A percentile compares a stretch with the other conserved stretches of the same genome.
Evolutionary conservation across 331 rosid genomes (phyloP).

Genomic region (Cydonia oblonga): DNA sequence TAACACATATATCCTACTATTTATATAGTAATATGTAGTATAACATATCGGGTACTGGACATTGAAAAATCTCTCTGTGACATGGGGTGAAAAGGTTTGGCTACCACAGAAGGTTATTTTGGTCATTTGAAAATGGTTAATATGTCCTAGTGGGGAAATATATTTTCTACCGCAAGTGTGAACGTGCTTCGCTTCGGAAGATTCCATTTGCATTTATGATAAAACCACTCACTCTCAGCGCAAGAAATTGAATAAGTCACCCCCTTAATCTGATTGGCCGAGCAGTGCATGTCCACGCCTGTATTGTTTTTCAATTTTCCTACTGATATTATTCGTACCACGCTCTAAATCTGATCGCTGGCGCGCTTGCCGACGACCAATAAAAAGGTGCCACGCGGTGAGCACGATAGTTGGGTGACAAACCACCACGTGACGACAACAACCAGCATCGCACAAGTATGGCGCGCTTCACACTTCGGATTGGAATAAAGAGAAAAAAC

Average conservation of each 20-base stretch:
- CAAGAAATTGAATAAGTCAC: not conserved
- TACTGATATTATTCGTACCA: not conserved
- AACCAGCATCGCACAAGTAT: not conserved
- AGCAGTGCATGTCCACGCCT: not conserved
- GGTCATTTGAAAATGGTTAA: not conserved
- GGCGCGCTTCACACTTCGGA: not conserved
- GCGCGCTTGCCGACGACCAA: not conserved
- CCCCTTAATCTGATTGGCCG: conserved; percentile 5
- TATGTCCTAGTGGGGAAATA: not conserved
- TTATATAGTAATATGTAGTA: too few relatives aligned
- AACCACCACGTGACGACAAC: not conserved
- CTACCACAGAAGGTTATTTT: not conserved
- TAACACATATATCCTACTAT: too few relatives aligned
- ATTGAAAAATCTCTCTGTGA: too few relatives aligned
- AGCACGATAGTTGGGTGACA: not conserved
- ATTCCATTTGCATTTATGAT: not conserved
- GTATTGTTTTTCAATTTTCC: not conserved
- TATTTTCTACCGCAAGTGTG: not conserved
- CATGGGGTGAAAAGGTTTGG: not conserved
- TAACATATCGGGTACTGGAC: too few relatives aligned
- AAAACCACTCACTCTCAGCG: not conserved
- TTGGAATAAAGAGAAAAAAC: not conserved
- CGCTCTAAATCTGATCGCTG: not conserved
- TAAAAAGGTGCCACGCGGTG: not conserved
- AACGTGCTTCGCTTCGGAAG: not conserved